Percentiles rank a stretch among this genome's conserved stretches.
Evolutionary conservation across 768 basidiomycete species (phyloP).

Genomic region (Clathrus columnatus): DNA sequence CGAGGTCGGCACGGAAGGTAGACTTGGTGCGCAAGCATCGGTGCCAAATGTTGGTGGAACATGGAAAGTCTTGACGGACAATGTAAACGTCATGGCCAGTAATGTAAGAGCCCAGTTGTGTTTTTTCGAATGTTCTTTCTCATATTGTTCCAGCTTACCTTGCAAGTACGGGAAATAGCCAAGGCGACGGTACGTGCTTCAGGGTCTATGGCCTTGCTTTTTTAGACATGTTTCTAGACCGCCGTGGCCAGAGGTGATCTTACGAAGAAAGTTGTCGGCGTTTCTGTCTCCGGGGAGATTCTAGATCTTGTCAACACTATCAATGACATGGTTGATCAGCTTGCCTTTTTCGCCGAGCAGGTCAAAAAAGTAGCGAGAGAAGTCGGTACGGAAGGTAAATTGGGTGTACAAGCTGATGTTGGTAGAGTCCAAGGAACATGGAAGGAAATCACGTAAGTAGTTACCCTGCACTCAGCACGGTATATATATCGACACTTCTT

Average conservation of each 20-base stretch:
- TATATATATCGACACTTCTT: neutral
- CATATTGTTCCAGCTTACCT: constrained; percentile 53
- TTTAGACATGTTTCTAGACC: constrained; percentile 35
- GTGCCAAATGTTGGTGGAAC: constrained; percentile 94
- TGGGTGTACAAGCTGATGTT: constrained; percentile 95
- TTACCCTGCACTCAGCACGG: neutral
- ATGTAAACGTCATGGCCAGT: constrained; percentile 92
- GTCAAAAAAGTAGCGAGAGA: constrained; percentile 95
- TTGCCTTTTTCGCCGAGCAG: constrained; percentile 63
- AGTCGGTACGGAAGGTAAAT: constrained; percentile 97
- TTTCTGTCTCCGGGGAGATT: constrained; percentile 93
- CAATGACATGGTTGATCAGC: constrained; percentile 75
- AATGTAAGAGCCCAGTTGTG: constrained; percentile 46
- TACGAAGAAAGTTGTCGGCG: constrained; percentile 86
- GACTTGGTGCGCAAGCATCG: constrained; percentile 87
- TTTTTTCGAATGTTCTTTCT: neutral
- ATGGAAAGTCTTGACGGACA: constrained; percentile 95
- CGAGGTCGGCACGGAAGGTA: constrained; percentile 95
- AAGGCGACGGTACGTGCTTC: constrained; percentile 65
- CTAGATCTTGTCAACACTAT: constrained; percentile 94
- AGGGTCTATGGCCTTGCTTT: neutral
- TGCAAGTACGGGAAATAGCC: constrained; percentile 90
- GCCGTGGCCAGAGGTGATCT: constrained; percentile 93
- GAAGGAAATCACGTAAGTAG: constrained; percentile 90
- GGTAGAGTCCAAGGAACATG: constrained; percentile 96